Base-by-base conservation (phyloP, 257 asterid species). In the Nemophila menziesii region DNA sequence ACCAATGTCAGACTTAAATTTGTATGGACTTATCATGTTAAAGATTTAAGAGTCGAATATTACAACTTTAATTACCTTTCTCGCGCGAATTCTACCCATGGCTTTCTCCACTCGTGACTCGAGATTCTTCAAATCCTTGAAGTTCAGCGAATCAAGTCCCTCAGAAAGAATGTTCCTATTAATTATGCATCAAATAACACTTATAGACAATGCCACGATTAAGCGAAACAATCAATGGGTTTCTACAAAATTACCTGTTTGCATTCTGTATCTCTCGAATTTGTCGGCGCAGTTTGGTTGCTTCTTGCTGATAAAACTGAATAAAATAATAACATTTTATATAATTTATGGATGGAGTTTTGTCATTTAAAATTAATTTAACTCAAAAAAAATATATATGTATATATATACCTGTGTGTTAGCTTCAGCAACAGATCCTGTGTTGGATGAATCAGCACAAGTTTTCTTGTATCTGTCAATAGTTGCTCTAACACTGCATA, bases 401-500 rank as follows among this genome's bases (percentile, higher is more conserved):
- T 84, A 92, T 5, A 16, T 9, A 19, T 20, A 5, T 54, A 73
- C 95, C 82, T 84, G 93, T 5, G 81, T 70, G 61, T 80, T 84
- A 45, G 93, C 92, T 62, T 77, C 95, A 57, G 95, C 77, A 17
- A 86, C 66, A 63, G 92, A 69, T 17, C 80, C 86, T 33, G 80
- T 16, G 50, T 46, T 69, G 19, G 92, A 26, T 48, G 90, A 72
- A 70, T 80, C 86, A 44, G 79, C 54, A 57, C 66, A 54, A 21
- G 84, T 78, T 70, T 80, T 84, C 84, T 80, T 84, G 73, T 80
- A 84, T 75, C 80, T 75, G 9, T 84, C 95, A 64, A 84, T 84
- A 16, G 93, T 84, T 22, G 67, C 90, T 78, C 80, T 66, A 46
- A 84, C 95, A 66, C 95, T 84, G 76, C 63, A 78, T 39, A 27